A percentile compares a stretch with the other conserved stretches of the same genome.
phyloP scores from a whole-genome alignment of 2,329 filamentous ascomycete species.

The Penicillium sp. region DNA sequence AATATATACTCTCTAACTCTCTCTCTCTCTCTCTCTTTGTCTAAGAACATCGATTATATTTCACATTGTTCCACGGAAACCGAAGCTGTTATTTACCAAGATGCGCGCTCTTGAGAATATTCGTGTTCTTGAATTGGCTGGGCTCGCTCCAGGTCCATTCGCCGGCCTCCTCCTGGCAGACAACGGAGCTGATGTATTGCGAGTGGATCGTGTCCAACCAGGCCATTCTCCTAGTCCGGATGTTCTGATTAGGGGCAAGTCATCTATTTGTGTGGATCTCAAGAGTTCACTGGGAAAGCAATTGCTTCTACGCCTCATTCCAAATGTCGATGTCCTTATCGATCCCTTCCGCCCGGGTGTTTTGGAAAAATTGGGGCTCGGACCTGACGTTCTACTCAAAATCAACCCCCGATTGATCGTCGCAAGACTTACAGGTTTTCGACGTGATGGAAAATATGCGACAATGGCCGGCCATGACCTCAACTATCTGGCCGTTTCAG shows the following conservation, averaged over 20 bases:
- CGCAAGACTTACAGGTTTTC: conserved; percentile 79
- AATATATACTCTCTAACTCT: too few relatives aligned
- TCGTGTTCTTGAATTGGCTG: conserved; percentile 61
- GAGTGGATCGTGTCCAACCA: conserved; percentile 65
- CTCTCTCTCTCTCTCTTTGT: too few relatives aligned
- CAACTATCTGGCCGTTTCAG: conserved; percentile 84
- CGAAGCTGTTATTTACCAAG: not conserved
- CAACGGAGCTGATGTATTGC: conserved; percentile 77
- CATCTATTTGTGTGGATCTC: conserved; percentile 73
- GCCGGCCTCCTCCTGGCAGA: conserved; percentile 81
- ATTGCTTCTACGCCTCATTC: conserved; percentile 63
- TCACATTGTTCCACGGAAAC: too few relatives aligned
- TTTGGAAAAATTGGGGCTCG: conserved; percentile 73
- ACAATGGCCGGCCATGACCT: conserved; percentile 89
- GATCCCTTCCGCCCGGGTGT: conserved; percentile 88
- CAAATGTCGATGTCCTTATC: conserved; percentile 70
- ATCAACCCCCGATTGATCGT: conserved; percentile 72
- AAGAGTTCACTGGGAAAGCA: conserved; percentile 57
- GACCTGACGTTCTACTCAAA: conserved; percentile 60
- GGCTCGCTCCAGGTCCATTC: conserved; percentile 70
- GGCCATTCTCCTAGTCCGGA: conserved; percentile 55
- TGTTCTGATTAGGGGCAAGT: conserved; percentile 72
- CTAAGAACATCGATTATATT: too few relatives aligned
- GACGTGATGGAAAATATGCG: conserved; percentile 77
- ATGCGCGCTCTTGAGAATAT: conserved; percentile 9